These are phyloP conservation scores for Colletotrichum destructivum DNA, from an alignment of 2,329 filamentous ascomycete species.

Conservation along the genomic window DNA sequence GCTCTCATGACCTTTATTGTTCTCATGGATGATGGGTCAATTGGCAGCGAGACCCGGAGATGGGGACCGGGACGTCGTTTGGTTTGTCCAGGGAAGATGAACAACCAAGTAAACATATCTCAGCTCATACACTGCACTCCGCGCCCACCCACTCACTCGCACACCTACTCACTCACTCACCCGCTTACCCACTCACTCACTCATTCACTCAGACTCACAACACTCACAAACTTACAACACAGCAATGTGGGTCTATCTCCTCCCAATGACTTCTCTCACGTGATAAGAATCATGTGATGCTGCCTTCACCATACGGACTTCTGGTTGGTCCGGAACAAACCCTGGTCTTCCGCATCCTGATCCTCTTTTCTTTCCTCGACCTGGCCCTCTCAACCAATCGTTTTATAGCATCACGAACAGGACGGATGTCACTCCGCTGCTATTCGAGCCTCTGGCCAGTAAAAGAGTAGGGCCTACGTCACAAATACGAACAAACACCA, in stretches of 20 bases:
- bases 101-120: background rate
- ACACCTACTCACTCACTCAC: background rate
- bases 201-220: background rate
- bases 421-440: background rate
- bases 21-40: conserved; percentile 30
- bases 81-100: background rate
- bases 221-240: background rate
- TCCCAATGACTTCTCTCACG: background rate
- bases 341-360: background rate
- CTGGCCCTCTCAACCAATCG: background rate
- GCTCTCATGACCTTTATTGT: conserved; percentile 9
- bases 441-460: background rate
- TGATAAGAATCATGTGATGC: background rate
- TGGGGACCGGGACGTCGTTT: background rate
- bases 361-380: background rate
- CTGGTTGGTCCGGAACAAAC: background rate
- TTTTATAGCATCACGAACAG: background rate
- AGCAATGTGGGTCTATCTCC: no score
- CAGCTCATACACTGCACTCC: no score
- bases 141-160: no score
- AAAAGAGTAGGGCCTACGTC: background rate
- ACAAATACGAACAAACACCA: background rate
- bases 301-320: background rate
- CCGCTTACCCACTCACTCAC: background rate
- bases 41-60: conserved; percentile 25